Base-by-base conservation (phyloP, 768 basidiomycete species). In the Tylopilus intermedius region DNA sequence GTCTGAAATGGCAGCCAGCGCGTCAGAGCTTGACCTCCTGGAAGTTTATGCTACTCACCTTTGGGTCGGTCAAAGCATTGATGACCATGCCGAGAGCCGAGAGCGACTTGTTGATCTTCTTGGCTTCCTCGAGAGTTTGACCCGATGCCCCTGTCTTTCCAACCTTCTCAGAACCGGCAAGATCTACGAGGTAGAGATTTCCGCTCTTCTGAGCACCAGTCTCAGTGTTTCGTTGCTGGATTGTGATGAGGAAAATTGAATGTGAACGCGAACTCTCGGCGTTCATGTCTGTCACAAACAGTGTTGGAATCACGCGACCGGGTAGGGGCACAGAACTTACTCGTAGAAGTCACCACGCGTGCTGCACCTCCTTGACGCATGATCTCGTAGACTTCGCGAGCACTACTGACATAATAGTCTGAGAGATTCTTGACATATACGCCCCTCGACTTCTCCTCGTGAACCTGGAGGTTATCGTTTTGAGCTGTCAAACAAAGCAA, bases 31-130 rank as follows among this genome's bases (percentile, higher is more conserved):
- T 15, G 35, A 39, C 15, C 26, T 18, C 40, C n/a, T 9, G 15
- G 24, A 33, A 42, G 22, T 37, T 15, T 40, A 41, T 44, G 45
- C 33, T 32, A 63, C 79, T 50, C 58, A 89, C 95, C 81, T 98
- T 99, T 56, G 85, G 77, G 65, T 99, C 96, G 5, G 96, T 99
- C 57, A 99, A 74, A 4, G 95, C 94, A 62, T 99, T 99, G 67
- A 99, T 99, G 64, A 99, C 96, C 94, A 98, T 98, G 35, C 96
- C 96, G 57, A 99, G 80, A 10, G 96, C 96, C 15, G 93, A 95
- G 26, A 99, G 74, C 27, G 90, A 93, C 72, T 99, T 99, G 76
- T 99, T 99, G 75, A 99, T 99, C 79, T 99, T 99, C 84, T 99
- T 99, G 13, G 96, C 96, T 72, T 99, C 96, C 71, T 99, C 96